phyloP scores from a whole-genome alignment of 768 basidiomycete species.

The Paxillus ammoniavirescens region DNA sequence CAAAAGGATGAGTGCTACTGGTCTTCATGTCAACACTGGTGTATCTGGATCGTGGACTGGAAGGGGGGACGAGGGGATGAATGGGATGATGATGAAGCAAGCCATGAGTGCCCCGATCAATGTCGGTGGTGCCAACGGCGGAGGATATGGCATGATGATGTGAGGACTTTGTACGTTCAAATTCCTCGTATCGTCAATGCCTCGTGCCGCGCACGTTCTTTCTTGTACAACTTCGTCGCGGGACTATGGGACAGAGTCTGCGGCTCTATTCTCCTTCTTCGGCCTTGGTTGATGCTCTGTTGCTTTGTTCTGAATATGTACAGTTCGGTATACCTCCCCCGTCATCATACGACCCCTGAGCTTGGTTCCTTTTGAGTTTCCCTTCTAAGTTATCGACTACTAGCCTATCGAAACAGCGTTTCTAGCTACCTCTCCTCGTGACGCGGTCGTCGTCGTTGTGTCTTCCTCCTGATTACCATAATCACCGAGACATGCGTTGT shows the following conservation, averaged over 20 bases:
- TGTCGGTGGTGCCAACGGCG: conserved; percentile 36
- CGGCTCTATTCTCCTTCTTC: conserved; percentile 6
- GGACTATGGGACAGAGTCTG: conserved; percentile 13
- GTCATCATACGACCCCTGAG: background rate
- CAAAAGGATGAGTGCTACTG: conserved; percentile 24
- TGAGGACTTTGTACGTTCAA: conserved; percentile 16
- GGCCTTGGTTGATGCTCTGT: conserved; percentile 8
- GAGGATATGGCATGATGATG: conserved; percentile 41
- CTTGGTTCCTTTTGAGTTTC: conserved; percentile 1
- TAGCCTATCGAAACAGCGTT: conserved; percentile 15
- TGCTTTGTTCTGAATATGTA: conserved; percentile 17
- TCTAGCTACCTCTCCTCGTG: background rate
- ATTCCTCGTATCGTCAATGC: background rate
- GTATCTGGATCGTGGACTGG: conserved; percentile 24
- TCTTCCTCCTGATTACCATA: conserved; percentile 9
- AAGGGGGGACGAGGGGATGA: conserved; percentile 30
- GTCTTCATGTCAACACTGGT: conserved; percentile 25
- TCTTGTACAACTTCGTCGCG: conserved; percentile 8
- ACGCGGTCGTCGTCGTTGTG: conserved; percentile 7
- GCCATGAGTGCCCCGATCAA: conserved; percentile 36
- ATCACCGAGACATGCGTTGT: conserved; percentile 20
- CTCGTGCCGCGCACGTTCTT: conserved; percentile 11
- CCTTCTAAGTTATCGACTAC: conserved; percentile 5
- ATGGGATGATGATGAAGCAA: conserved; percentile 35
- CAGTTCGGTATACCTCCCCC: background rate